A percentile compares a stretch with the other conserved stretches of the same genome.
Conservation (phyloP, 1,284 basidiomycete species). For the Pascua sp. region DNA sequence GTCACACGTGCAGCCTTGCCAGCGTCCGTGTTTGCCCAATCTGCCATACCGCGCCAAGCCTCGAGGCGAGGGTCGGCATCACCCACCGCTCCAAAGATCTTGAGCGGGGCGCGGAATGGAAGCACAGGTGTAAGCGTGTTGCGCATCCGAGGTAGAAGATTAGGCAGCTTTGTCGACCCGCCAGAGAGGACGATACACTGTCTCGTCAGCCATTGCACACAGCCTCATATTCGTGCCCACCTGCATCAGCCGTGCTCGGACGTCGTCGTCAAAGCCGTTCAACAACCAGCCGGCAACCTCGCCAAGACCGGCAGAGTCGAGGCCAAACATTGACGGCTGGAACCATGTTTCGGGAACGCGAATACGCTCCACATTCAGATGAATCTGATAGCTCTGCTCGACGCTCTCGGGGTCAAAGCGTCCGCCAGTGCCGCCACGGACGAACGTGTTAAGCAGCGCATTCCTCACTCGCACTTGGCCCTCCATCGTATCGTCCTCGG, state of each 20-base stretch:
- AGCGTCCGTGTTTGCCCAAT: constrained; percentile 65
- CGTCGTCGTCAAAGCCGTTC: constrained; percentile 67
- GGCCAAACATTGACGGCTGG: constrained; percentile 86
- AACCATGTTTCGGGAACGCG: constrained; percentile 92
- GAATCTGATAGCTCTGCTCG: constrained; percentile 70
- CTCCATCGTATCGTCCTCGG: constrained; percentile 73
- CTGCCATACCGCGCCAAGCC: constrained; percentile 90
- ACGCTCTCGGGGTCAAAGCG: constrained; percentile 57
- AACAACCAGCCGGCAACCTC: constrained; percentile 86
- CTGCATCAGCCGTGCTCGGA: constrained; percentile 61
- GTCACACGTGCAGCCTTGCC: constrained; percentile 62
- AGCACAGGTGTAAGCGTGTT: constrained; percentile 72
- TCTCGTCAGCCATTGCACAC: background rate
- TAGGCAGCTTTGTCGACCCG: constrained; percentile 69
- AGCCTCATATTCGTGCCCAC: constrained; percentile 33
- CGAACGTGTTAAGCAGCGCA: constrained; percentile 78
- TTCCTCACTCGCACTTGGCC: constrained; percentile 72
- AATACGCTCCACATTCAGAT: constrained; percentile 90
- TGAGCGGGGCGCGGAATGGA: constrained; percentile 69
- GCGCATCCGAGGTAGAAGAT: constrained; percentile 66
- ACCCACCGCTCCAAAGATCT: constrained; percentile 56
- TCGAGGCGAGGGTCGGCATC: constrained; percentile 65
- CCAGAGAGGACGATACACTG: constrained; percentile 93
- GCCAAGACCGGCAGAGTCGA: constrained; percentile 89
- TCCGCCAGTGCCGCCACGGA: constrained; percentile 57